Conservation (phyloP, 2,329 filamentous ascomycete genomes). For the Paraphaeosphaeria sporulosa region DNA sequence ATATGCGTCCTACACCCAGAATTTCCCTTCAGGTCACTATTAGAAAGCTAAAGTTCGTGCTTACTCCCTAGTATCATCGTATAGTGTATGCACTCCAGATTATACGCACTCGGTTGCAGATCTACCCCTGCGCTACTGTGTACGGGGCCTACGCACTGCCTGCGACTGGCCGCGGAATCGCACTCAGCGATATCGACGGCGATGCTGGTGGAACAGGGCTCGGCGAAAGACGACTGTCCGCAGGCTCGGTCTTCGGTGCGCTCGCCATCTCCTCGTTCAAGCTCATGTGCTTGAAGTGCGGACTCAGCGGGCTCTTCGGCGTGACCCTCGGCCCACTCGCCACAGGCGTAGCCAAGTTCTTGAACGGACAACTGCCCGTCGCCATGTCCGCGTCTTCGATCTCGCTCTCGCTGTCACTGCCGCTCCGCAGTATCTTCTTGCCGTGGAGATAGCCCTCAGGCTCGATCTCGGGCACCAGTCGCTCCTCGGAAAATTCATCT, state of each 20-base stretch:
- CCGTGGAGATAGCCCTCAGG: slow-evolving; percentile 48
- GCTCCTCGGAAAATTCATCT: slow-evolving; percentile 63
- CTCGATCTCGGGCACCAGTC: slow-evolving; percentile 49
- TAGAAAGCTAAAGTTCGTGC: background rate
- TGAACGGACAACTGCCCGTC: slow-evolving; percentile 40
- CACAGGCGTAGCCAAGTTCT: slow-evolving; percentile 27
- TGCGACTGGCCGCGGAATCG: slow-evolving; percentile 26
- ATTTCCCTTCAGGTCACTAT: background rate
- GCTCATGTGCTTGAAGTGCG: slow-evolving; percentile 20
- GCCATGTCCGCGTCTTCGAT: slow-evolving; percentile 34
- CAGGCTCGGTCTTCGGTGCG: slow-evolving; percentile 13
- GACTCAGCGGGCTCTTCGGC: slow-evolving; percentile 14
- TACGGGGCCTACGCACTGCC: slow-evolving; percentile 25
- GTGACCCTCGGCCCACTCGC: slow-evolving; percentile 20
- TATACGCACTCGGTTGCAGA: too few species aligned
- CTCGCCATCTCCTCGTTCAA: slow-evolving; percentile 13
- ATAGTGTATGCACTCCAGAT: background rate
- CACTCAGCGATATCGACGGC: slow-evolving; percentile 13
- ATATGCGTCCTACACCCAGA: background rate
- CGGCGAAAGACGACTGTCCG: slow-evolving; percentile 22
- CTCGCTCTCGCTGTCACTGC: slow-evolving; percentile 40
- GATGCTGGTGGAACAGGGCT: slow-evolving; percentile 13
- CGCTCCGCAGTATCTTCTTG: slow-evolving; percentile 40
- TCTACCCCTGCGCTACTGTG: too few species aligned
- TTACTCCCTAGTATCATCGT: background rate